phyloP scores from a whole-genome alignment of 1,284 basidiomycete genomes.

The Sanghuangporus weigelae region DNA sequence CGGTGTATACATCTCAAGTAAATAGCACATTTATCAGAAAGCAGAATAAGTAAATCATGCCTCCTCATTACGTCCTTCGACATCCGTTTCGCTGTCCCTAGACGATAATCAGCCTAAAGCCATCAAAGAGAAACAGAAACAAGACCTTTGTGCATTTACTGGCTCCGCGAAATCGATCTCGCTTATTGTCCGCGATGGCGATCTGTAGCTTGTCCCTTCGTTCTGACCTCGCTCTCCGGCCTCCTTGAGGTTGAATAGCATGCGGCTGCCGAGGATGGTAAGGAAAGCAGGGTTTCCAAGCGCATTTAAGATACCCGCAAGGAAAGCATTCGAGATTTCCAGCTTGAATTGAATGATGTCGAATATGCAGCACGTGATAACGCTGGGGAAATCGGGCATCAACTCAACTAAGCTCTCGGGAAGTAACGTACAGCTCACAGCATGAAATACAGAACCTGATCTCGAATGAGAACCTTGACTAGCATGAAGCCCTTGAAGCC shows the following conservation, averaged over 20 bases:
- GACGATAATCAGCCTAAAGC: not conserved
- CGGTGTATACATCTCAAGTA: too few relatives aligned
- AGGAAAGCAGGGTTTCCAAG: constrained; percentile 7
- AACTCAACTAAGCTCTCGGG: not conserved
- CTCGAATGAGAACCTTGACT: not conserved
- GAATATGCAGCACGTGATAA: not conserved
- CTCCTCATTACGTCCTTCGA: not conserved
- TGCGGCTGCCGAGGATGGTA: not conserved
- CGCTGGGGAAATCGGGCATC: not conserved
- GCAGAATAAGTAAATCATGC: not conserved
- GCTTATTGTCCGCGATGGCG: not conserved
- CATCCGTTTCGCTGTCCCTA: not conserved
- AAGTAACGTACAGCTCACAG: not conserved
- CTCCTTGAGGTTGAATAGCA: not conserved
- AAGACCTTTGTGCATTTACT: not conserved
- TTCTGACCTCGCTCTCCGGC: not conserved
- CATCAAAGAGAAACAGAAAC: not conserved
- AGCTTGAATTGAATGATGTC: not conserved
- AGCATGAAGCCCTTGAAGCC: not conserved
- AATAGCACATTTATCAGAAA: not conserved
- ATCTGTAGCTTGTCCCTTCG: not conserved
- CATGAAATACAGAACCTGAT: not conserved
- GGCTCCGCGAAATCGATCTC: not conserved
- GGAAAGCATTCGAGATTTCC: not conserved
- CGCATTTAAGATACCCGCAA: not conserved